Base-by-base conservation (phyloP, 1,139 yeast genomes). In the Suzukiozyma palmioleophila region DNA sequence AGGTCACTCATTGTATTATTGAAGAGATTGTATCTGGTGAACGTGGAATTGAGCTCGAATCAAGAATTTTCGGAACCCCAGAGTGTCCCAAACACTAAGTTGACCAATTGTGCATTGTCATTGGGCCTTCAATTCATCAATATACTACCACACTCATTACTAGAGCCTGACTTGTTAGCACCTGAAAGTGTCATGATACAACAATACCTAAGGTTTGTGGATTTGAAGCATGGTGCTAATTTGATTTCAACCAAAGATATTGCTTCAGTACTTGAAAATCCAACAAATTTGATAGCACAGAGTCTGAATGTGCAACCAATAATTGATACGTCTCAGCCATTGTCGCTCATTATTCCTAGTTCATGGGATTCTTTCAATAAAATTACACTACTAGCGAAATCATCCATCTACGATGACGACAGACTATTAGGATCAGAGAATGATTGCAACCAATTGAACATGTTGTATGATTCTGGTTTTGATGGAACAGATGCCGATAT, bases 311-410 rank as follows among this genome's bases (percentile, higher is more conserved):
- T 27, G 3, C 40, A 47, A 16, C 49, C 49, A 15, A 45, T 44
- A 25, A 40, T 38, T 24, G 44, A 41, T 22, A 33, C 37, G 22
- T 31, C 29, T 13, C 24, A 9, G 43, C 47, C 14, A 34, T 39
- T 3, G 24, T 42, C 10, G 18, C 38, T 21, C 11, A 16, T 33
- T 27, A 68, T 84, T 2, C 81, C 83, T 0, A 41, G 46, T 9
- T 76, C 73, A 0, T 63, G 73, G 61, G 88, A 81, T 46, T 60
- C 78, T 3, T 64, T 72, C 66, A 62, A 64, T 16, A 73, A 77
- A 45, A 78, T 81, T 18, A 49, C 60, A 12, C 60, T 79, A 0
- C 48, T 78, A 22, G 68, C 74, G 6, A 62, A 59, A 36, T 52
- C 71, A 7, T 42, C 41, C 26, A 35, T 41, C 46, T 49, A 33